Evolutionary conservation across 805 yeast genomes (phyloP).

Genomic region (Metschnikowia drakensbergensis): DNA sequence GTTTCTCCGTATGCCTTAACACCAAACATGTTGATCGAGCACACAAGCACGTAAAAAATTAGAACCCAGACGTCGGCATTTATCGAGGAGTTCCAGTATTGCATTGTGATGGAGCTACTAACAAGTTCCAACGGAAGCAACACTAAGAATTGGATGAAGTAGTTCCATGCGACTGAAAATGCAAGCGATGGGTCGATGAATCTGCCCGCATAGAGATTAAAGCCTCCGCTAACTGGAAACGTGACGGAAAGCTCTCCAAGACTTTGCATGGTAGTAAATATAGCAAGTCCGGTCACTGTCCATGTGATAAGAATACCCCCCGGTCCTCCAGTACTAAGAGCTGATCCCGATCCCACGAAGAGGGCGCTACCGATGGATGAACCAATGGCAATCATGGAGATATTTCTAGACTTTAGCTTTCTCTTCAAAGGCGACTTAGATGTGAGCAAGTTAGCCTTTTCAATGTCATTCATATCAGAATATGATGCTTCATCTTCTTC

Average conservation of each 20-base stretch:
- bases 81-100: slow-evolving; percentile 17
- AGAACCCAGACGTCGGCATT: slow-evolving; percentile 44
- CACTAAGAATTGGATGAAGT: slow-evolving; percentile 59
- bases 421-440: slow-evolving; percentile 47
- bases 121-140: slow-evolving; percentile 63
- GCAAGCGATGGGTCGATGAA: slow-evolving; percentile 56
- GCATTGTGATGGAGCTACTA: slow-evolving; percentile 44
- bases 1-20: slow-evolving; percentile 56
- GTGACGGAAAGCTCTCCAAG: slow-evolving; percentile 19
- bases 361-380: slow-evolving; percentile 82
- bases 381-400: slow-evolving; percentile 73
- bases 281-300: slow-evolving; percentile 61
- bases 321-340: slow-evolving; percentile 66
- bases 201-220: slow-evolving; percentile 51
- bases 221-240: slow-evolving; percentile 47
- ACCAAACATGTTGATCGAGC: slow-evolving; percentile 48
- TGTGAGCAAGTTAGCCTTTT: slow-evolving; percentile 38
- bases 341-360: slow-evolving; percentile 72
- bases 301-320: slow-evolving; percentile 62
- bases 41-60: slow-evolving; percentile 47
- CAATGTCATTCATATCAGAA: slow-evolving; percentile 31
- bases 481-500: slow-evolving; percentile 24
- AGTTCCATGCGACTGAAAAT: slow-evolving; percentile 61
- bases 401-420: slow-evolving; percentile 46
- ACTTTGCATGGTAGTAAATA: slow-evolving; percentile 40